phyloP scores from a whole-genome alignment of 208 protist genomes.

The Phytomonas francai region DNA sequence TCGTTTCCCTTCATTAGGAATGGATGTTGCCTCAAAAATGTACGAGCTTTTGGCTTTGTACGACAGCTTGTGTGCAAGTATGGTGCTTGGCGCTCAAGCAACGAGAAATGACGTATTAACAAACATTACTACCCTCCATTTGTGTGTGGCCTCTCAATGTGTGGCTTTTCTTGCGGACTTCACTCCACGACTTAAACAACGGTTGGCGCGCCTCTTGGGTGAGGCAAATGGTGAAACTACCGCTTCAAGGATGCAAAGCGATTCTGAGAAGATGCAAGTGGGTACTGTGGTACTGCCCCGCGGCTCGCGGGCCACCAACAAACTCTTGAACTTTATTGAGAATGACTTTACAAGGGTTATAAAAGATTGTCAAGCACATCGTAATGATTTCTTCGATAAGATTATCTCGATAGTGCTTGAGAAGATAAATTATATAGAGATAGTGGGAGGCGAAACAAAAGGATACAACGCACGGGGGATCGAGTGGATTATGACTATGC shows the following conservation, averaged over 20 bases:
- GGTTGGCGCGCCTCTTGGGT: slow-evolving; percentile 19
- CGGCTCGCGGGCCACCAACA: slow-evolving; percentile 1
- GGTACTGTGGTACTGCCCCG: background rate
- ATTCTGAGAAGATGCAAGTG: background rate
- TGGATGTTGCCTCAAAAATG: slow-evolving; percentile 65
- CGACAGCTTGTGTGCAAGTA: slow-evolving; percentile 45
- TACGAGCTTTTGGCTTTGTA: slow-evolving; percentile 80
- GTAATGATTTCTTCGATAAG: slow-evolving; percentile 63
- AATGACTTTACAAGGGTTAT: slow-evolving; percentile 48
- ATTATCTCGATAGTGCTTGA: slow-evolving; percentile 49
- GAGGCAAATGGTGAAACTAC: background rate
- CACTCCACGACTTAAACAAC: slow-evolving; percentile 45
- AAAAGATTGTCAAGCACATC: slow-evolving; percentile 44
- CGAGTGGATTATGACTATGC: slow-evolving; percentile 86
- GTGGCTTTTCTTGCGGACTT: slow-evolving; percentile 62
- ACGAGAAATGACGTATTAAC: slow-evolving; percentile 68
- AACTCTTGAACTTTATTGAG: slow-evolving; percentile 30
- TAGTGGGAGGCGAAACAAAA: slow-evolving; percentile 19
- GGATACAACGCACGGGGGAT: slow-evolving; percentile 54
- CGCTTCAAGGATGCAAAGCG: background rate
- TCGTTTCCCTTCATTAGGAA: slow-evolving; percentile 74
- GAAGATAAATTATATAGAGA: slow-evolving; percentile 61
- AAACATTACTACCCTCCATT: slow-evolving; percentile 74
- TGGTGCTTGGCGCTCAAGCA: slow-evolving; percentile 78
- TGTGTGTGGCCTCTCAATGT: slow-evolving; percentile 83